Percentiles rank a stretch among this genome's conserved stretches.
These are phyloP conservation scores for Theobroma cacao DNA, from an alignment of 345 rosid species.

Conservation along the genomic window DNA sequence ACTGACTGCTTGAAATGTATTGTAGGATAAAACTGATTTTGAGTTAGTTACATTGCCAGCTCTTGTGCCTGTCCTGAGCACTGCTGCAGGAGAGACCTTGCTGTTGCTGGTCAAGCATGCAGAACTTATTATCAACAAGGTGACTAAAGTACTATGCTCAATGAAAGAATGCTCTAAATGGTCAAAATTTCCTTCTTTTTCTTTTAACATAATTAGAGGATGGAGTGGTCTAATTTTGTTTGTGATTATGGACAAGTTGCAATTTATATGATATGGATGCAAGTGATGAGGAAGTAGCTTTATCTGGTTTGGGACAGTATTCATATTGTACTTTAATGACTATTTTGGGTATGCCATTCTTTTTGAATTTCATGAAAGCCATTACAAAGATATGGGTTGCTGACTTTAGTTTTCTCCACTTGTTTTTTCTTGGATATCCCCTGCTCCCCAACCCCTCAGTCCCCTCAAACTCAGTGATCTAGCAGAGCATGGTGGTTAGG, in stretches of 20 bases:
- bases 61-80: conserved; percentile 85
- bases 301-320: not conserved
- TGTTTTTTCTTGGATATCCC: not conserved
- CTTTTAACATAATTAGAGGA: not conserved
- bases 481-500: not conserved
- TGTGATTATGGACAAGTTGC: not conserved
- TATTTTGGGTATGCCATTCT: not conserved
- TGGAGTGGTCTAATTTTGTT: not conserved
- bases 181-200: not conserved
- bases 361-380: not conserved
- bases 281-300: not conserved
- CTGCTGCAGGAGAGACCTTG: conserved; percentile 89
- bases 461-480: not conserved
- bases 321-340: not conserved
- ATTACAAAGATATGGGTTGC: not conserved
- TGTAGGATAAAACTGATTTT: conserved; percentile 88
- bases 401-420: not conserved
- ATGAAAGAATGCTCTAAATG: not conserved
- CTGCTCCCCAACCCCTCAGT: not conserved
- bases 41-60: conserved; percentile 90
- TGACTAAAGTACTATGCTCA: conserved; percentile 22
- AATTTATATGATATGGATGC: not conserved
- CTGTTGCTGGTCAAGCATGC: conserved; percentile 87
- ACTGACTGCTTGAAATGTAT: conserved; percentile 21
- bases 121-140: conserved; percentile 91